Percentiles rank a stretch among this genome's conserved stretches.
Evolutionary conservation across 805 yeast genomes (phyloP).

Genomic region (Schizosaccharomyces cryophilus): DNA sequence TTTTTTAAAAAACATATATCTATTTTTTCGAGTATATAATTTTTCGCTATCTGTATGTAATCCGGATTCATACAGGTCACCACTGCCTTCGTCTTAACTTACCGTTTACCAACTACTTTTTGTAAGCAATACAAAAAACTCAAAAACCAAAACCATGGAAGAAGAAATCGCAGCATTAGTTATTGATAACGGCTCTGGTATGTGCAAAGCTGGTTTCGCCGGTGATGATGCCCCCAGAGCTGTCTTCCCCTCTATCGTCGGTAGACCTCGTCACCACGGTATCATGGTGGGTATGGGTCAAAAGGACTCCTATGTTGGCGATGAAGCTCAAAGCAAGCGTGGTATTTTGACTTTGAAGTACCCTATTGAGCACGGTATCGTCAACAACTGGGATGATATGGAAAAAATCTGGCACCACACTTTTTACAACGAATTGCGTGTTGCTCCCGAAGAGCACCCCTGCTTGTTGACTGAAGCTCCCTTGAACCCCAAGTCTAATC

Average conservation of each 20-base stretch:
- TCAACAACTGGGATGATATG: slow-evolving; percentile 99
- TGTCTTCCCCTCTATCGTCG: slow-evolving; percentile 98
- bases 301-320: slow-evolving; percentile 98
- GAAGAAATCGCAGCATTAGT: slow-evolving; percentile 20
- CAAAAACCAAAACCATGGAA: background rate
- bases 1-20: background rate
- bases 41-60: background rate
- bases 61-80: background rate
- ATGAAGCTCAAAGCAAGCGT: slow-evolving; percentile 99
- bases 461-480: slow-evolving; percentile 98
- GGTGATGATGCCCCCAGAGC: slow-evolving; percentile 99
- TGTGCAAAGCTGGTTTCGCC: slow-evolving; percentile 86
- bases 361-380: slow-evolving; percentile 99
- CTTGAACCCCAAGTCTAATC: slow-evolving; percentile 96
- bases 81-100: background rate
- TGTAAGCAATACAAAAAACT: background rate
- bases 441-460: slow-evolving; percentile 99
- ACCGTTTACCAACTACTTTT: slow-evolving; percentile 1
- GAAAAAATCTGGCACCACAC: slow-evolving; percentile 99
- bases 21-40: background rate
- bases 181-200: slow-evolving; percentile 99
- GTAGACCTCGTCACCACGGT: slow-evolving; percentile 99
- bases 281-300: slow-evolving; percentile 82
- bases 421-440: slow-evolving; percentile 98
- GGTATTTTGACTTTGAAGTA: slow-evolving; percentile 96